A percentile compares a stretch with the other conserved stretches of the same genome.
These are phyloP conservation scores for Kalanchoe fedtschenkoi DNA, from an alignment of 164 flowering plant genomes.

Conservation along the genomic window DNA sequence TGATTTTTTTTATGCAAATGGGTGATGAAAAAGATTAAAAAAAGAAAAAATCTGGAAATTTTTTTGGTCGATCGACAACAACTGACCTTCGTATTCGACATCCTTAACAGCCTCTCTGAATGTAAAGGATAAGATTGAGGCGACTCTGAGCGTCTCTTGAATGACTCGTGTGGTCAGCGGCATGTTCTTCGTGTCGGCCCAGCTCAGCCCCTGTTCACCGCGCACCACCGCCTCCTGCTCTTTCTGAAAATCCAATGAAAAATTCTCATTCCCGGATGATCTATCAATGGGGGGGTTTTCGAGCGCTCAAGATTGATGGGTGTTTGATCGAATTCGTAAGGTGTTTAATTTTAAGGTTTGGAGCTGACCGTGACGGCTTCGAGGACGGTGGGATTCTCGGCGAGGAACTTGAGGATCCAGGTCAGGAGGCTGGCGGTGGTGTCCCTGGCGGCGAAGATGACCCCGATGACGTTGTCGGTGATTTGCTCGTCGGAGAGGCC, in stretches of 20 bases:
- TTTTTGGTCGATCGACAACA: background rate
- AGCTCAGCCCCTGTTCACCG: constrained; percentile 37
- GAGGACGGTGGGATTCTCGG: constrained; percentile 29
- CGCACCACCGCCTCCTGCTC: constrained; percentile 63
- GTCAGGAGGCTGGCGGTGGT: constrained; percentile 40
- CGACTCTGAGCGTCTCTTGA: constrained; percentile 87
- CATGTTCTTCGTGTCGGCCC: constrained; percentile 88
- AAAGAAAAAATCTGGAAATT: too few relatives aligned
- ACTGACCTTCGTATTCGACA: constrained; percentile 85
- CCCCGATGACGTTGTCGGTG: constrained; percentile 44
- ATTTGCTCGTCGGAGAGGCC: constrained; percentile 27
- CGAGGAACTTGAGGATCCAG: constrained; percentile 41
- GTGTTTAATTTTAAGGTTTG: too few relatives aligned
- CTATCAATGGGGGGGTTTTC: background rate
- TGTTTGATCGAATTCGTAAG: background rate
- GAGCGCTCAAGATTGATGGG: too few relatives aligned
- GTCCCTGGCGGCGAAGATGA: constrained; percentile 50
- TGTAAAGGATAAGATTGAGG: constrained; percentile 85
- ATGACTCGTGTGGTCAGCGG: constrained; percentile 76
- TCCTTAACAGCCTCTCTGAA: constrained; percentile 99
- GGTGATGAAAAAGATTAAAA: too few relatives aligned
- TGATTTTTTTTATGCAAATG: too few relatives aligned
- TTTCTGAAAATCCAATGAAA: constrained; percentile 34
- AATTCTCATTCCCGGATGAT: background rate
- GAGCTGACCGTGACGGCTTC: constrained; percentile 39